Conservation (phyloP, 495 filamentous ascomycete species). For the Lasiosphaeriaceae sp. region DNA sequence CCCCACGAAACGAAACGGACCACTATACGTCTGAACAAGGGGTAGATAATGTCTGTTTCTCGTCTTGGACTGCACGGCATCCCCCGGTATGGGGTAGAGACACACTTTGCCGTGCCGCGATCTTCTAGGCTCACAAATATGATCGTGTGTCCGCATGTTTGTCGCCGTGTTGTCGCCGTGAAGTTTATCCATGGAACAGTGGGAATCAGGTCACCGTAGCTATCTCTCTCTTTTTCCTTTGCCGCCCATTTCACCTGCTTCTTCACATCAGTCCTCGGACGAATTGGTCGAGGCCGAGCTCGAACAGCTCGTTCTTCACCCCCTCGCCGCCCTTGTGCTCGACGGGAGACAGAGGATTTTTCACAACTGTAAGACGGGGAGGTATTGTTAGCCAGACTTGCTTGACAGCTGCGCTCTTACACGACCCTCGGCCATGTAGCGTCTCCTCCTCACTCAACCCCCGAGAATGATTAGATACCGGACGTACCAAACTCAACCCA, state of each 20-base stretch:
- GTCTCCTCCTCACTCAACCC: background rate
- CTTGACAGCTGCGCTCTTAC: background rate
- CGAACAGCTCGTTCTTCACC: constrained; percentile 92
- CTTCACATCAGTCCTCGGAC: constrained; percentile 52
- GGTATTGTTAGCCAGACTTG: background rate
- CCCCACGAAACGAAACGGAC: too few relatives aligned
- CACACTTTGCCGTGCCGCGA: too few relatives aligned
- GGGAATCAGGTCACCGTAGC: background rate
- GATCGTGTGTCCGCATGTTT: too few relatives aligned
- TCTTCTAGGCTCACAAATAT: background rate
- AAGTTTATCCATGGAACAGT: too few relatives aligned
- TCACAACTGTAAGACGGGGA: constrained; percentile 61
- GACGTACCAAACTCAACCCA: constrained; percentile 87
- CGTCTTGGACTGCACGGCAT: too few relatives aligned
- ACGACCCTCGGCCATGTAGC: background rate
- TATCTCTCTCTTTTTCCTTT: background rate
- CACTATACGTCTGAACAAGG: too few relatives aligned
- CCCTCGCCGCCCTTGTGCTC: constrained; percentile 87
- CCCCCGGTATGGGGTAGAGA: too few relatives aligned
- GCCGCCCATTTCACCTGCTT: background rate
- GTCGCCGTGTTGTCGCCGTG: background rate
- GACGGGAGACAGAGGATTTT: constrained; percentile 85
- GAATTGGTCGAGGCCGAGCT: constrained; percentile 85
- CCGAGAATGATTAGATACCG: background rate
- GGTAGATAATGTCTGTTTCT: too few relatives aligned